Conservation (phyloP, 129 eudicot species). For the Dittrichia graveolens region DNA sequence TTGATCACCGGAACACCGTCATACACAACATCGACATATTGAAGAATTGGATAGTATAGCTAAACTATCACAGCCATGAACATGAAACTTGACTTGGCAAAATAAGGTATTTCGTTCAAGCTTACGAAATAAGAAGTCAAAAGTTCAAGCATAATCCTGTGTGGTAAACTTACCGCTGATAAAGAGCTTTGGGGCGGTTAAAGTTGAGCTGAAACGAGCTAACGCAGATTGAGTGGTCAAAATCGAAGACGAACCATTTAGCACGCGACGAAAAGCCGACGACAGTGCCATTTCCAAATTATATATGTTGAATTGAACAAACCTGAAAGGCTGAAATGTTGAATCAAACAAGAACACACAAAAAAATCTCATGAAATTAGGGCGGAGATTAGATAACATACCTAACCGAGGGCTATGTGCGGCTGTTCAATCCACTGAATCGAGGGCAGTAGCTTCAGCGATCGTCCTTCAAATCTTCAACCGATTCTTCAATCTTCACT, state of each 20-base stretch:
- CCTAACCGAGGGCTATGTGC: too few species aligned
- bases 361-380: too few species aligned
- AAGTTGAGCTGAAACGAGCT: slow-evolving; percentile 74
- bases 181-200: slow-evolving; percentile 89
- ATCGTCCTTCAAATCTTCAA: too few species aligned
- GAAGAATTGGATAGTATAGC: background rate
- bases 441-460: too few species aligned
- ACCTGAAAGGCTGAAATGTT: too few species aligned
- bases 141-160: slow-evolving; percentile 1
- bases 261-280: slow-evolving; percentile 58
- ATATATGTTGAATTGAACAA: too few species aligned
- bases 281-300: slow-evolving; percentile 56
- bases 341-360: too few species aligned
- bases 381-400: too few species aligned
- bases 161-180: slow-evolving; percentile 64
- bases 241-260: slow-evolving; percentile 49
- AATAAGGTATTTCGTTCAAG: background rate
- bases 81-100: background rate
- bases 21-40: background rate
- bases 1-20: background rate
- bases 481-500: too few species aligned
- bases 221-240: slow-evolving; percentile 46
- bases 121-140: background rate
- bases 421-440: too few species aligned
- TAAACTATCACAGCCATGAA: background rate